These are phyloP conservation scores for Ramaria sp. DNA, from an alignment of 768 basidiomycete genomes.

Conservation along the genomic window DNA sequence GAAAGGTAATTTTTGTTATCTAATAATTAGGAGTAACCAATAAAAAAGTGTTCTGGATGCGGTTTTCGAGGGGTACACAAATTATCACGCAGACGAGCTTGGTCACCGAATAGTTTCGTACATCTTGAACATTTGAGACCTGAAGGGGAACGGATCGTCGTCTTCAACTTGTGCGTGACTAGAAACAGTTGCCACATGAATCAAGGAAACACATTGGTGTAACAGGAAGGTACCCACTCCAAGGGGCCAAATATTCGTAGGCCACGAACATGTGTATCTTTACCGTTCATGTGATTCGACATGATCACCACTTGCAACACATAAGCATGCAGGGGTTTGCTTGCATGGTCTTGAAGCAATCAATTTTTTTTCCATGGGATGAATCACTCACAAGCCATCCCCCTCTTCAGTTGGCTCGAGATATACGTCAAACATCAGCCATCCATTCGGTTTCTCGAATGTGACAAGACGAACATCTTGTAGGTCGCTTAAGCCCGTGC, in stretches of 20 bases:
- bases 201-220: neutral
- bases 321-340: conserved; percentile 82
- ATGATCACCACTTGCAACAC: conserved; percentile 84
- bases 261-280: conserved; percentile 96
- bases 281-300: conserved; percentile 95
- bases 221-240: conserved; percentile 41
- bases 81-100: no score
- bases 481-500: conserved; percentile 82
- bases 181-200: neutral
- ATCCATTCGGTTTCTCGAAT: conserved; percentile 86
- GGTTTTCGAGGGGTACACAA: no score
- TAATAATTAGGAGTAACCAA: no score
- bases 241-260: conserved; percentile 76
- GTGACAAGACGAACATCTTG: conserved; percentile 84
- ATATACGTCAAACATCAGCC: conserved; percentile 82
- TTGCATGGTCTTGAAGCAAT: conserved; percentile 20
- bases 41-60: no score
- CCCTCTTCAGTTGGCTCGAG: conserved; percentile 71
- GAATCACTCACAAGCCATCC: conserved; percentile 54
- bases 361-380: neutral
- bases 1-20: no score
- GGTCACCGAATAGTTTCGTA: conserved; percentile 63
- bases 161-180: conserved; percentile 21
- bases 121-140: conserved; percentile 54
- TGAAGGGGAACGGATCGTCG: conserved; percentile 68